Percentiles rank a stretch among this genome's conserved stretches.
These are phyloP conservation scores for Diaporthe longicolla DNA, from an alignment of 2,329 filamentous ascomycete species.

Conservation along the genomic window DNA sequence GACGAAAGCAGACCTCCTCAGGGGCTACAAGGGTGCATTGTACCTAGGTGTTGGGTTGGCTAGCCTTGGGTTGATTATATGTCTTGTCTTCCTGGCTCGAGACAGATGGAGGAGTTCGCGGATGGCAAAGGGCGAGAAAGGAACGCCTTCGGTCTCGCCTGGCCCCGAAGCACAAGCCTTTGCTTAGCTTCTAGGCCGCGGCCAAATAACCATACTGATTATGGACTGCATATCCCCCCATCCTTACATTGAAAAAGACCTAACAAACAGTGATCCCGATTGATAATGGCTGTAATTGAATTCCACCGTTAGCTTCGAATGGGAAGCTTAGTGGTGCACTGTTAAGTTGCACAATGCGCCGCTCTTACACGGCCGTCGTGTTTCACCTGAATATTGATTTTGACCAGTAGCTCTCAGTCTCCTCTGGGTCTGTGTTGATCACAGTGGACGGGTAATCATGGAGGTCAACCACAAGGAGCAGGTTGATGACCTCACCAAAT, in stretches of 20 bases:
- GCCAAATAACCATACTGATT: not conserved
- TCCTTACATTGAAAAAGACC: not conserved
- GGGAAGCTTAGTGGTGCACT: not conserved
- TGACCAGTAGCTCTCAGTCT: not conserved
- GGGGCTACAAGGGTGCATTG: slow-evolving; percentile 45
- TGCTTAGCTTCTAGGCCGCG: not conserved
- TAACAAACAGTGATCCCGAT: no score
- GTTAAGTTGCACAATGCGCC: not conserved
- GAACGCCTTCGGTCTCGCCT: not conserved
- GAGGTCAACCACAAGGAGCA: no score
- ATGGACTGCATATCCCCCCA: not conserved
- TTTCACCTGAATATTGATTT: not conserved
- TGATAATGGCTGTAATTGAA: not conserved
- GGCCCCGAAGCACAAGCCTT: not conserved
- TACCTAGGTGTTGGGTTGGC: slow-evolving; percentile 47
- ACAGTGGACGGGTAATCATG: no score
- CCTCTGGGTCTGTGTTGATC: no score
- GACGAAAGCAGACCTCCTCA: slow-evolving; percentile 44
- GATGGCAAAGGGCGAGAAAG: not conserved
- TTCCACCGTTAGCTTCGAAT: not conserved
- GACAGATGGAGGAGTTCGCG: not conserved
- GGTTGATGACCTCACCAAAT: no score
- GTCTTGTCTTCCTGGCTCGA: slow-evolving; percentile 43
- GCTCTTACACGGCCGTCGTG: not conserved
- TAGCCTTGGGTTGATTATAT: slow-evolving; percentile 44